phyloP scores from a whole-genome alignment of 106 monocot species.

The Allium sativum region DNA sequence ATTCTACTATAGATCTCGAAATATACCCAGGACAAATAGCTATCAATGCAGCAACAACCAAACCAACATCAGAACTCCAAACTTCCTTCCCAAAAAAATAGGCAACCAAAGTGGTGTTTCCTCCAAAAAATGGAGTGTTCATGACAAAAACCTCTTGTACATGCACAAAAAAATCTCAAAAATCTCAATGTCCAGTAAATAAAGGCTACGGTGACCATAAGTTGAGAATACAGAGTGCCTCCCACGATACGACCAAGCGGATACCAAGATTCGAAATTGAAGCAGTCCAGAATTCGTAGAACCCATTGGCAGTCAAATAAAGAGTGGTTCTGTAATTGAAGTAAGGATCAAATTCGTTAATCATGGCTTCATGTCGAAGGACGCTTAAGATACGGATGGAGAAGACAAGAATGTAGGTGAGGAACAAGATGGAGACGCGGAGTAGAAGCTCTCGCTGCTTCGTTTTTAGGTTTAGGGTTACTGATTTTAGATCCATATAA shows the following conservation, averaged over 20 bases:
- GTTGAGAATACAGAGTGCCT: conserved; percentile 62
- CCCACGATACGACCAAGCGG: conserved; percentile 74
- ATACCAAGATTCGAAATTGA: conserved; percentile 74
- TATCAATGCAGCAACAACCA: conserved; percentile 58
- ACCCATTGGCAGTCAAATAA: conserved; percentile 44
- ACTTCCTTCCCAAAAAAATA: conserved; percentile 71
- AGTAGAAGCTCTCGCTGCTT: conserved; percentile 79
- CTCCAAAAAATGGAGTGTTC: conserved; percentile 67
- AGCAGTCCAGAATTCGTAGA: conserved; percentile 82
- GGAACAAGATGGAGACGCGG: conserved; percentile 49
- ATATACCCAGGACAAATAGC: conserved; percentile 72
- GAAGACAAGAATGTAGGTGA: conserved; percentile 73
- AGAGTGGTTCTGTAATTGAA: conserved; percentile 86
- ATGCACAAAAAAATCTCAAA: conserved; percentile 53
- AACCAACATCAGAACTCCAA: conserved; percentile 59
- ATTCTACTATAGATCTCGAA: conserved; percentile 62
- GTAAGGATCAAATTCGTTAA: conserved; percentile 83
- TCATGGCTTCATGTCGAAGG: conserved; percentile 75
- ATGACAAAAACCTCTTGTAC: conserved; percentile 78
- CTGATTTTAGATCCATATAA: too few relatives aligned
- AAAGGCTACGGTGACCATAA: conserved; percentile 68
- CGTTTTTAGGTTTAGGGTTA: conserved; percentile 39
- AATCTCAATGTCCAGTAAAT: conserved; percentile 36
- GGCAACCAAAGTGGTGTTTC: conserved; percentile 67
- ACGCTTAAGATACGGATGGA: conserved; percentile 61